Conservation (phyloP, 140 eudicot species). For the Anethum foeniculum region DNA sequence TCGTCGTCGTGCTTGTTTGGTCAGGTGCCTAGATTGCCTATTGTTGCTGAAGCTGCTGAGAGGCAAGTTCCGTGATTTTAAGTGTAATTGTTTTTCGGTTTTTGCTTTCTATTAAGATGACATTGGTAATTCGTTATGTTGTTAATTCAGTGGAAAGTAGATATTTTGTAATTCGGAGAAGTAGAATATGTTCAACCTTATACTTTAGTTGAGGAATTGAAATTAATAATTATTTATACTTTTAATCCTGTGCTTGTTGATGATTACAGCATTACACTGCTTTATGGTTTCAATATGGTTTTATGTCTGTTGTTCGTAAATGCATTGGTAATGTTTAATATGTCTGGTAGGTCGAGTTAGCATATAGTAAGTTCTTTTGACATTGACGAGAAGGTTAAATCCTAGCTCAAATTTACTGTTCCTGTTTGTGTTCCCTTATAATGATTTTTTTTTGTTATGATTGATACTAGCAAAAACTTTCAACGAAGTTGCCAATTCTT, state of each 20-base stretch:
- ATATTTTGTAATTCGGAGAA: slow-evolving; percentile 1
- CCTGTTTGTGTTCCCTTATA: neutral
- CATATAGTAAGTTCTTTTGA: neutral
- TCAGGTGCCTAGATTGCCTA: slow-evolving; percentile 75
- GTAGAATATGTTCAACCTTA: neutral
- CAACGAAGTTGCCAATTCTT: neutral
- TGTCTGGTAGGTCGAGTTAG: neutral
- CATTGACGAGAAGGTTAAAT: neutral
- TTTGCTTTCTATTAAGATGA: neutral
- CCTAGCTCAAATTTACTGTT: neutral
- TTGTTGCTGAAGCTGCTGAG: slow-evolving; percentile 99
- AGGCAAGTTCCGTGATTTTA: slow-evolving; percentile 66
- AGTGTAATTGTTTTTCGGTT: neutral
- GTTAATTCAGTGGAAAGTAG: neutral
- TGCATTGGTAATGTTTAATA: neutral
- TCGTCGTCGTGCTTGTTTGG: slow-evolving; percentile 66
- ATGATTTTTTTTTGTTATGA: neutral
- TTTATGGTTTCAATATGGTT: neutral
- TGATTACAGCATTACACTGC: neutral
- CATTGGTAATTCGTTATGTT: neutral
- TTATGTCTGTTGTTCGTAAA: neutral
- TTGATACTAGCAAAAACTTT: neutral
- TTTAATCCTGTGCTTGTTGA: neutral
- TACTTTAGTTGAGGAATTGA: neutral
- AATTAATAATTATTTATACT: neutral